Percentiles rank a stretch among this genome's conserved stretches.
Conservation (phyloP, 345 rosid genomes). For the Citrus medica region DNA sequence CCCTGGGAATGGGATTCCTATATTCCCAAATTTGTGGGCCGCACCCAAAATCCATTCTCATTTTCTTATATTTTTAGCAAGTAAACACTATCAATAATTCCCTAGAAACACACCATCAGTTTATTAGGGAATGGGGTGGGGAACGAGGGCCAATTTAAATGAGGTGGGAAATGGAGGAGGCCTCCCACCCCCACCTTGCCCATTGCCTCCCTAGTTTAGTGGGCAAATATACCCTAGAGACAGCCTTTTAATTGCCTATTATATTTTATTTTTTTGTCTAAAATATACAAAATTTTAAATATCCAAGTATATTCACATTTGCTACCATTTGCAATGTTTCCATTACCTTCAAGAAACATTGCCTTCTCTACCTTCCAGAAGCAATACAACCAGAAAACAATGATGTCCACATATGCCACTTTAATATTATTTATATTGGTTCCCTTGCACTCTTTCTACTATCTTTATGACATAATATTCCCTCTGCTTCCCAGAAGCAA, state of each 20-base stretch:
- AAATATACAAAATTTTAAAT: not conserved
- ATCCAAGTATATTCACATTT: not conserved
- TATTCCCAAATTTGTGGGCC: too few species aligned
- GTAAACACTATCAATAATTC: too few species aligned
- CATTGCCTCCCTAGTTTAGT: not conserved
- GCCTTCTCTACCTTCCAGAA: not conserved
- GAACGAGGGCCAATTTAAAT: too few species aligned
- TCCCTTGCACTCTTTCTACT: not conserved
- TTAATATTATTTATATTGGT: not conserved
- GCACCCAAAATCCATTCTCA: too few species aligned
- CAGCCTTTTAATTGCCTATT: not conserved
- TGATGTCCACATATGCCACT: not conserved
- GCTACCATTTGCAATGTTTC: not conserved
- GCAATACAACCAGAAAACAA: not conserved
- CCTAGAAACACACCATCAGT: too few species aligned
- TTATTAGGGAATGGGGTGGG: too few species aligned
- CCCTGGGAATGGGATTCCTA: too few species aligned
- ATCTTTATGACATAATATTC: not conserved
- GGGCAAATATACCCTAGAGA: not conserved
- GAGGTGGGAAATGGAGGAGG: too few species aligned
- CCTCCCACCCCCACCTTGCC: too few species aligned
- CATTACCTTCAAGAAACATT: not conserved
- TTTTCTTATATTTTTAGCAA: too few species aligned
- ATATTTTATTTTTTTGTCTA: not conserved
- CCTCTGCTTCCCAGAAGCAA: not conserved